A percentile compares a stretch with the other conserved stretches of the same genome.
phyloP scores from a whole-genome alignment of 148 eudicot species.

The Rheum nobile region DNA sequence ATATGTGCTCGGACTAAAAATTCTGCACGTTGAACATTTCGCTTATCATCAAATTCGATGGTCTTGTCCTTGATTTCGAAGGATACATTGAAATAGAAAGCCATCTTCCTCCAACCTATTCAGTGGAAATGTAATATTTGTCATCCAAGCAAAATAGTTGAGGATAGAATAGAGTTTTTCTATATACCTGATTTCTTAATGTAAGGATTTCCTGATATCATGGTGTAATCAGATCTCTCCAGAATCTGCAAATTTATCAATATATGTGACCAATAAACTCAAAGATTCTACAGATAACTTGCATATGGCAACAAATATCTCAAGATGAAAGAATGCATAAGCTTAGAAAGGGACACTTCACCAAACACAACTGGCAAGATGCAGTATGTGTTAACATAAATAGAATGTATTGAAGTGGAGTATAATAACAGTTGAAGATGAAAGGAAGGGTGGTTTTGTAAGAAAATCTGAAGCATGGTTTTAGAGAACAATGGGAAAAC shows the following conservation, averaged over 20 bases:
- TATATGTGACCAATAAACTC: neutral
- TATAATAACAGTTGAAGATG: neutral
- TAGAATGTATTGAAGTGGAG: neutral
- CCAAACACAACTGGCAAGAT: neutral
- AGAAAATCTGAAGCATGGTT: neutral
- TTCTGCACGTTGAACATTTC: conserved; percentile 90
- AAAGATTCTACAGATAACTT: neutral
- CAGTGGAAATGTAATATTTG: neutral
- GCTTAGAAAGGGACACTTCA: neutral
- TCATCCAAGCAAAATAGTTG: neutral
- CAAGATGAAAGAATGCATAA: neutral
- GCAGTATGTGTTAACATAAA: neutral
- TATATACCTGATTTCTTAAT: conserved; percentile 76
- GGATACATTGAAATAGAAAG: conserved; percentile 83
- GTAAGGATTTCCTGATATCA: conserved; percentile 73
- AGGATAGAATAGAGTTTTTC: neutral
- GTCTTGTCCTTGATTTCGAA: conserved; percentile 88
- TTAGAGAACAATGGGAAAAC: neutral
- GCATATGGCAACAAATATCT: neutral
- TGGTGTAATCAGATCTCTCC: conserved; percentile 72
- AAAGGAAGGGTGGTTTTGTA: neutral
- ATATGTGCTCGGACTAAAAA: conserved; percentile 79
- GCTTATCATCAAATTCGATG: conserved; percentile 79
- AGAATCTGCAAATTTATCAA: conserved; percentile 41
- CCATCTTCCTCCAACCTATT: conserved; percentile 96